A percentile compares a stretch with the other conserved stretches of the same genome.
phyloP scores from a whole-genome alignment of 2,329 filamentous ascomycete genomes.

The Diaporthe humulicola region DNA sequence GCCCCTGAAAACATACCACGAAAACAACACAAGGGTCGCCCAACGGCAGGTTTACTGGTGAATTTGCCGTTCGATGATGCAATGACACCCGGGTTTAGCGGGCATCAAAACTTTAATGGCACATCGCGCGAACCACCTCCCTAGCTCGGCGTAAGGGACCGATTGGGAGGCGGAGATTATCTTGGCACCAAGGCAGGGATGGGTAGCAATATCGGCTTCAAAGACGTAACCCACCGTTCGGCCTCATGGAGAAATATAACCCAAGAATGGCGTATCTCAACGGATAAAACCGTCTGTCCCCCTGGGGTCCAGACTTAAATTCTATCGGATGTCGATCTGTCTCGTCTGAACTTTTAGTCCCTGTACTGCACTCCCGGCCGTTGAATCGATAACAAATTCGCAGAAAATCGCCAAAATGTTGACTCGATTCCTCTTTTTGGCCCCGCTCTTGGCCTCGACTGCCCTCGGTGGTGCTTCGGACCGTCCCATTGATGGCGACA shows the following conservation, averaged over 20 bases:
- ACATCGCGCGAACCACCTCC: conserved; percentile 17
- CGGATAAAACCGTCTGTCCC: not conserved
- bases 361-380: not conserved
- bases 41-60: not conserved
- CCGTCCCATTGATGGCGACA: conserved; percentile 42
- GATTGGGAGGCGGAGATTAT: conserved; percentile 9
- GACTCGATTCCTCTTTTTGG: not conserved
- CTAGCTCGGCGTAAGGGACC: conserved; percentile 3
- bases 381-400: not conserved
- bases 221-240: not conserved
- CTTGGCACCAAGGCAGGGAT: conserved; percentile 10
- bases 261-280: not conserved
- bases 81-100: conserved; percentile 19
- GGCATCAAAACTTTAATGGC: conserved; percentile 12
- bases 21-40: not conserved
- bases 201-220: conserved; percentile 21
- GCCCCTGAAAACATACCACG: not conserved
- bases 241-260: not conserved
- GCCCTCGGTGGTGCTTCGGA: conserved; percentile 5
- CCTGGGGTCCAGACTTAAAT: too few species aligned
- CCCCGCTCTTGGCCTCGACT: conserved; percentile 25
- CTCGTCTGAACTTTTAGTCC: not conserved
- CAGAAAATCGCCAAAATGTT: conserved; percentile 13
- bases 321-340: not conserved
- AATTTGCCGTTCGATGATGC: conserved; percentile 24